A percentile compares a stretch with the other conserved stretches of the same genome.
Conservation (phyloP, 164 flowering plant species). For the Stephania japonica region DNA sequence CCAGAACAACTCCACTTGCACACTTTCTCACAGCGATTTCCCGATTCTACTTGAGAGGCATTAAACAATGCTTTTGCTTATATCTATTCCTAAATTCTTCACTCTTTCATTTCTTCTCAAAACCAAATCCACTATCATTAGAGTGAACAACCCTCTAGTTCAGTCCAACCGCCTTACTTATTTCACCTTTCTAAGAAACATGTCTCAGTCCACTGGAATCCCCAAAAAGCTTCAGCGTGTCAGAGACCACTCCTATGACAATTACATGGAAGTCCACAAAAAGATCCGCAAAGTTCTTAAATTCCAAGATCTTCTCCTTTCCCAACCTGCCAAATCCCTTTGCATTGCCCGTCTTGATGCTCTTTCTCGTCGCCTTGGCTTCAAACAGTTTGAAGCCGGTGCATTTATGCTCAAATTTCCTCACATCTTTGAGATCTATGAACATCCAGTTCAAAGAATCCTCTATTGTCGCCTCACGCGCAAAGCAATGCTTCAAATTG, state of each 20-base stretch:
- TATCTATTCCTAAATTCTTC: constrained; percentile 7
- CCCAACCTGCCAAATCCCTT: constrained; percentile 50
- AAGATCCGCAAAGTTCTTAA: constrained; percentile 66
- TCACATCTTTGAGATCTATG: constrained; percentile 75
- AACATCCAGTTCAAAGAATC: constrained; percentile 87
- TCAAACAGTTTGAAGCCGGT: constrained; percentile 70
- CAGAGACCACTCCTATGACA: constrained; percentile 81
- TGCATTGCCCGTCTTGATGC: constrained; percentile 57
- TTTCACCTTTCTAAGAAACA: constrained; percentile 13
- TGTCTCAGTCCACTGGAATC: constrained; percentile 71
- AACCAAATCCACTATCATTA: not conserved
- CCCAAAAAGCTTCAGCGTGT: constrained; percentile 67
- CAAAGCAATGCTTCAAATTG: constrained; percentile 54
- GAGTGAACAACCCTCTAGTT: no score
- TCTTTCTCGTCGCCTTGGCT: constrained; percentile 71
- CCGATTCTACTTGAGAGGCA: not conserved
- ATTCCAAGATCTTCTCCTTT: constrained; percentile 62
- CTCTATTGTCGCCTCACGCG: constrained; percentile 70
- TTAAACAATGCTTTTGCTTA: not conserved
- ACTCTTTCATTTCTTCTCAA: not conserved
- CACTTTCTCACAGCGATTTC: no score
- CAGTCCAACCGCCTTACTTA: not conserved
- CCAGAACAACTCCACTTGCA: no score
- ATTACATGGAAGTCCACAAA: constrained; percentile 93
- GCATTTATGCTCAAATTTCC: constrained; percentile 86